These are phyloP conservation scores for Volvox carteri DNA, from an alignment of 163 green algal genomes.

Conservation along the genomic window DNA sequence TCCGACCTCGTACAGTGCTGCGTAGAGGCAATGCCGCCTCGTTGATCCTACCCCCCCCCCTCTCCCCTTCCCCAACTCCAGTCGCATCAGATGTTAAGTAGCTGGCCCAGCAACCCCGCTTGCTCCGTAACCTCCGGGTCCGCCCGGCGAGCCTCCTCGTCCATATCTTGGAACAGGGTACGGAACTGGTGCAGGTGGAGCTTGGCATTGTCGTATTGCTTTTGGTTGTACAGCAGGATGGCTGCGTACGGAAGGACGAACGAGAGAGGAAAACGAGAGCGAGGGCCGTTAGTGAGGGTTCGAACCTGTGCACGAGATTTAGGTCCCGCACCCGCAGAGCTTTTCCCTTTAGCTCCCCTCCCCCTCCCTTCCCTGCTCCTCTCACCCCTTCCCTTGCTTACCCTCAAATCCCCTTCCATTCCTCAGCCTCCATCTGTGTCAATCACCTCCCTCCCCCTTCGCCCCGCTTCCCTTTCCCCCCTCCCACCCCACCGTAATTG, in stretches of 20 bases:
- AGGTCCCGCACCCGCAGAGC: too few relatives aligned
- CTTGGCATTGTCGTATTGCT: conserved; percentile 51
- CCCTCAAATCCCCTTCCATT: too few relatives aligned
- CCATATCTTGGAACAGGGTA: conserved; percentile 58
- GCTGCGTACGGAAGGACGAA: conserved; percentile 66
- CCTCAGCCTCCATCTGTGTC: too few relatives aligned
- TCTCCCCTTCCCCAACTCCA: background rate
- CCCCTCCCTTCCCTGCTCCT: too few relatives aligned
- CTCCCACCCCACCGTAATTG: conserved; percentile 76
- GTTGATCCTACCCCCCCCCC: background rate
- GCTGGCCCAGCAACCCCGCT: conserved; percentile 51
- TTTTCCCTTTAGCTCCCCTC: too few relatives aligned
- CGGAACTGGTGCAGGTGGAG: conserved; percentile 60
- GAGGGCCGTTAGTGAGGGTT: too few relatives aligned
- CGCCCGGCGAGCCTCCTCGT: conserved; percentile 64
- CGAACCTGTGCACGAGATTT: too few relatives aligned
- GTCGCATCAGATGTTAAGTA: conserved; percentile 53
- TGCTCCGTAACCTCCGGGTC: conserved; percentile 72
- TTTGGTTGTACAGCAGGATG: conserved; percentile 72
- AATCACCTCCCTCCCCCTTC: background rate
- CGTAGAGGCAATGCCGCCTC: background rate
- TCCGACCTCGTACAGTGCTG: too few relatives aligned
- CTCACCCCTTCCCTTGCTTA: too few relatives aligned
- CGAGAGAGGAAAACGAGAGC: background rate
- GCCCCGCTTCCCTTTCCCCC: background rate